Base-by-base conservation (phyloP, 2,329 filamentous ascomycete species). In the Fusarium coicis region DNA sequence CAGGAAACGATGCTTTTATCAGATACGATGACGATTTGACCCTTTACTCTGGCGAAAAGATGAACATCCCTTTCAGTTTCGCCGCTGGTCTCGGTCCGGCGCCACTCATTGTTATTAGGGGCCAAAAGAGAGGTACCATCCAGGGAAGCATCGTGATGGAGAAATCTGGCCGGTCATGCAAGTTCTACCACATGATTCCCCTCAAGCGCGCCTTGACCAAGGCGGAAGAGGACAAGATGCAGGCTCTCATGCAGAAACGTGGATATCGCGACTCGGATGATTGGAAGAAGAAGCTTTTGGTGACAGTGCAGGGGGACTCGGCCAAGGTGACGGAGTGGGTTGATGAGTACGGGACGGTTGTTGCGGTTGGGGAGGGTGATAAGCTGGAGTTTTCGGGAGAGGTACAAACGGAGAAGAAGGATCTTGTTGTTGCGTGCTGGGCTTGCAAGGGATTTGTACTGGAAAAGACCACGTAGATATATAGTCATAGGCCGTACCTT, bases 1-100 rank as follows among this genome's bases (percentile, higher is more conserved):
- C n/a, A 16, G 34, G 36, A 18, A 59, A 59, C 18, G 14, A 39
- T 1, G 28, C 18, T 26, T 59, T 59, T 10, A 40, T 59, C 10
- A 59, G 10, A 26, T 59, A 59, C 4, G 44, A 59, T 15, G 36
- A 59, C 4, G 44, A 59, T 7, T 10, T 59, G 36, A 59, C 28
- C 0, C 56, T 59, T 3, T 59, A 59, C 26, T 59, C 28, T n/a
- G 44, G 44, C 1, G 44, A 59, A 26, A 59, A 53, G 16, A 52
- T 59, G 36, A 52, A 28, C 9, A 53, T 59, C 5, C 44, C 56
- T 10, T 59, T 59, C 12, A 52, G 36, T 19, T 37, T 57, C 42
- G 23, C 30, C 23, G 10, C 30, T 14, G 32, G 54, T 23, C 21
- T 59, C 7, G 26, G 44, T 1, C 34, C 26, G 2, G 39, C 34